A percentile compares a stretch with the other conserved stretches of the same genome.
phyloP scores from a whole-genome alignment of 202 grass and related monocot species.

The Carex arenaria region DNA sequence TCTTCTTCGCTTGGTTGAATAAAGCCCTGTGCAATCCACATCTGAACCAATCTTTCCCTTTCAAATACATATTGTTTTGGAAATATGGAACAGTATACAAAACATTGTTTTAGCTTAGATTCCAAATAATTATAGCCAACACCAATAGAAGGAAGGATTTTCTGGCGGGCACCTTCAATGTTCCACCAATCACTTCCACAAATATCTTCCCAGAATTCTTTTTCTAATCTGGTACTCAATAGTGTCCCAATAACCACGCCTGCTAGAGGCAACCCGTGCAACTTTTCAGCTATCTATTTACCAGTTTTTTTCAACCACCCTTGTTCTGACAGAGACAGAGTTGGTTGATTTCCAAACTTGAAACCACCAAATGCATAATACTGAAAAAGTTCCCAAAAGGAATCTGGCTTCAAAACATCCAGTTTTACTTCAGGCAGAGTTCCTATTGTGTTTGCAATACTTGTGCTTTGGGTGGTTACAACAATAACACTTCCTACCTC shows the following conservation, averaged over 20 bases:
- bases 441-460: slow-evolving; percentile 10
- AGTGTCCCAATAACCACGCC: not conserved
- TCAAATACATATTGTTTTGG: not conserved
- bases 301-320: not conserved
- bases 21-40: not conserved
- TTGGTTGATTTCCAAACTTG: not conserved
- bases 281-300: slow-evolving; percentile 16
- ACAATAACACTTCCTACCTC: slow-evolving; percentile 13
- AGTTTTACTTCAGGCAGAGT: not conserved
- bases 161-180: not conserved
- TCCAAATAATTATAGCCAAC: not conserved
- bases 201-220: slow-evolving; percentile 23
- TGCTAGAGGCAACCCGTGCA: slow-evolving; percentile 33
- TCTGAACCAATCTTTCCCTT: not conserved
- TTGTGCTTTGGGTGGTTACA: slow-evolving; percentile 21
- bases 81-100: slow-evolving; percentile 6
- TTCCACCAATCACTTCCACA: slow-evolving; percentile 19
- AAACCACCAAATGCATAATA: slow-evolving; percentile 9
- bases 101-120: not conserved
- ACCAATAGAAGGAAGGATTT: slow-evolving; percentile 9
- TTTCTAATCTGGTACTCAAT: not conserved
- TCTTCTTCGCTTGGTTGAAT: not conserved
- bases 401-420: not conserved
- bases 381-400: slow-evolving; percentile 8
- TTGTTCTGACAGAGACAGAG: not conserved